Evolutionary conservation across 495 filamentous ascomycete species (phyloP).

Genomic region (Gamarada debralockiae): DNA sequence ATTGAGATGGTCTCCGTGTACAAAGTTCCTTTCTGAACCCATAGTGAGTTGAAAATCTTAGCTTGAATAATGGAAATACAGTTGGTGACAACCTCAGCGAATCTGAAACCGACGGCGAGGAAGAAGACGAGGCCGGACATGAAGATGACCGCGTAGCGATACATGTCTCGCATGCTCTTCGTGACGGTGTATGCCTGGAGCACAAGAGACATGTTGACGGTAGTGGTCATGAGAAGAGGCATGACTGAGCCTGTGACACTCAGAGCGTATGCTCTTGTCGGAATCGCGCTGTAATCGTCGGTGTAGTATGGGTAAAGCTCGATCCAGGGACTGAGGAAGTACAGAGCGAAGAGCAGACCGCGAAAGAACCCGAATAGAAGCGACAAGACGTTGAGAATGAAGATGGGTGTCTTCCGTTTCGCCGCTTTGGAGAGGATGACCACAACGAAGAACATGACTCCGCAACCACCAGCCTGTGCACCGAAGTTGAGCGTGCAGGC

Average conservation of each 20-base stretch:
- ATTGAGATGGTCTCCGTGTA: slow-evolving; percentile 60
- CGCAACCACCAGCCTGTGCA: slow-evolving; percentile 67
- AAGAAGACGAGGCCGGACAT: slow-evolving; percentile 51
- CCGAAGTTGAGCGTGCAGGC: slow-evolving; percentile 65
- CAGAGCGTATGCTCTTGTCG: slow-evolving; percentile 39
- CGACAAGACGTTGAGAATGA: slow-evolving; percentile 59
- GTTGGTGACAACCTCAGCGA: slow-evolving; percentile 55
- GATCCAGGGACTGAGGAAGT: slow-evolving; percentile 54
- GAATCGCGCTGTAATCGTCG: slow-evolving; percentile 51
- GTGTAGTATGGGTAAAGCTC: slow-evolving; percentile 56
- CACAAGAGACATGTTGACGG: slow-evolving; percentile 62
- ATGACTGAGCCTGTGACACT: slow-evolving; percentile 52
- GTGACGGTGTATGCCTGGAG: slow-evolving; percentile 55
- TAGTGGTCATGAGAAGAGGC: slow-evolving; percentile 52
- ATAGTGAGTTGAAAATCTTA: slow-evolving; percentile 22
- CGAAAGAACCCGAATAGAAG: slow-evolving; percentile 57
- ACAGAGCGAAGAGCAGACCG: slow-evolving; percentile 52
- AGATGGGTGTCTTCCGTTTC: slow-evolving; percentile 58
- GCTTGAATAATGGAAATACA: slow-evolving; percentile 41
- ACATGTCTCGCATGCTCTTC: slow-evolving; percentile 15
- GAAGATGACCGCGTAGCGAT: slow-evolving; percentile 39
- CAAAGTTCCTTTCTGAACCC: slow-evolving; percentile 49
- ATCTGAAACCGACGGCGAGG: slow-evolving; percentile 54
- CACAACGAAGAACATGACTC: slow-evolving; percentile 62
- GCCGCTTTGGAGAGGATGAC: slow-evolving; percentile 57